A percentile compares a stretch with the other conserved stretches of the same genome.
Conservation (phyloP, 768 basidiomycete species). For the Hemileccinum rubropunctum region DNA sequence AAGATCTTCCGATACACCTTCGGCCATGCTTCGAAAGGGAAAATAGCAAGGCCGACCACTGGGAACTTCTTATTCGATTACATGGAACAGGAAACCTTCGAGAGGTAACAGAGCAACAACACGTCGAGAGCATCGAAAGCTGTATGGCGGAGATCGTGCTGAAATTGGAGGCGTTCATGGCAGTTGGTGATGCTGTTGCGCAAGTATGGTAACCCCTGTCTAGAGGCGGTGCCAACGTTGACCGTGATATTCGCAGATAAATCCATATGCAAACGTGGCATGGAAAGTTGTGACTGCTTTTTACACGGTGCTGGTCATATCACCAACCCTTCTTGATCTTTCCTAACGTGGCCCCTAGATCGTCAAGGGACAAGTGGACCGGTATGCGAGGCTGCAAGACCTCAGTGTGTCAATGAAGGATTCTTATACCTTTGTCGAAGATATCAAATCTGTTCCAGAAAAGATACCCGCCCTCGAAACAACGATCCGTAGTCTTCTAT, state of each 20-base stretch:
- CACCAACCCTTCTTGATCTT: neutral
- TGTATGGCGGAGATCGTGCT: slow-evolving; percentile 22
- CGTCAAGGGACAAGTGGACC: slow-evolving; percentile 27
- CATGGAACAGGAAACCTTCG: slow-evolving; percentile 4
- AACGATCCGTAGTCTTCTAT: slow-evolving; percentile 23
- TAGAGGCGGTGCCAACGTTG: neutral
- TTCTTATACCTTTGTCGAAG: slow-evolving; percentile 32
- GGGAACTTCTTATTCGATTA: slow-evolving; percentile 24
- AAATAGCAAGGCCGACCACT: neutral
- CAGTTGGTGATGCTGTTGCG: slow-evolving; percentile 18
- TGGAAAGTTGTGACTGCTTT: slow-evolving; percentile 28
- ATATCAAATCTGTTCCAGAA: slow-evolving; percentile 25
- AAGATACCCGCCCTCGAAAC: slow-evolving; percentile 28
- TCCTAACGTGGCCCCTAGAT: slow-evolving; percentile 21
- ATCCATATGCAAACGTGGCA: slow-evolving; percentile 26
- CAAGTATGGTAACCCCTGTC: slow-evolving; percentile 11
- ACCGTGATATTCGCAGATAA: slow-evolving; percentile 11
- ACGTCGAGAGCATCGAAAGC: slow-evolving; percentile 2
- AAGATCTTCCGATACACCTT: slow-evolving; percentile 18
- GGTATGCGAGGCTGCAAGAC: slow-evolving; percentile 23
- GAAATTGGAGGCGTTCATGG: slow-evolving; percentile 27
- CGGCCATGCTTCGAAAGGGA: slow-evolving; percentile 6
- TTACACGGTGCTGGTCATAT: slow-evolving; percentile 21
- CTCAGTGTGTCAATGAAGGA: slow-evolving; percentile 32
- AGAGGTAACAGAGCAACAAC: slow-evolving; percentile 2